These are phyloP conservation scores for Cercophora sp. DNA, from an alignment of 495 filamentous ascomycete genomes.

Conservation along the genomic window DNA sequence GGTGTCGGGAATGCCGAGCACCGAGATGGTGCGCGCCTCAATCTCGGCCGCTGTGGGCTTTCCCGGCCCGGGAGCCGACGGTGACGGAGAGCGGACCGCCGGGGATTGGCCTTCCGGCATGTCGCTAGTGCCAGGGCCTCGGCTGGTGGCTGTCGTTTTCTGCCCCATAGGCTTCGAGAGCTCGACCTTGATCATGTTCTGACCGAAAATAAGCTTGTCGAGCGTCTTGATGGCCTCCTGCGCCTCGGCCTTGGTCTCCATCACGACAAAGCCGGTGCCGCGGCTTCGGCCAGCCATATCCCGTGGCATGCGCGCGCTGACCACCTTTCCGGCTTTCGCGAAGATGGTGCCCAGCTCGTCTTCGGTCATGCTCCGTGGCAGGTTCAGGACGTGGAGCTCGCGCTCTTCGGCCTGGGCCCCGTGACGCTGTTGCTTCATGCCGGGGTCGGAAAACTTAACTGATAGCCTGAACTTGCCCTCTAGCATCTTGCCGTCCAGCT, in stretches of 20 bases:
- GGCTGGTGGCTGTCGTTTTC: slow-evolving; percentile 39
- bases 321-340: slow-evolving; percentile 67
- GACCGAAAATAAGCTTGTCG: slow-evolving; percentile 65
- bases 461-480: slow-evolving; percentile 61
- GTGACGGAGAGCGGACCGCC: slow-evolving; percentile 18
- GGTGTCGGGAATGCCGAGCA: slow-evolving; percentile 68
- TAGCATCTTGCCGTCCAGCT: slow-evolving; percentile 63
- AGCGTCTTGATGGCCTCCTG: slow-evolving; percentile 60
- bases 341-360: slow-evolving; percentile 68
- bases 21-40: slow-evolving; percentile 52
- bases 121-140: slow-evolving; percentile 13
- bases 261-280: slow-evolving; percentile 75
- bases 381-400: slow-evolving; percentile 76
- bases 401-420: slow-evolving; percentile 82
- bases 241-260: slow-evolving; percentile 69
- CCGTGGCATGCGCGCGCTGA: slow-evolving; percentile 58
- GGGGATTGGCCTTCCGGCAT: slow-evolving; percentile 20
- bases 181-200: slow-evolving; percentile 66
- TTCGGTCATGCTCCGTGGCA: slow-evolving; percentile 63
- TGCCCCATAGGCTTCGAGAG: slow-evolving; percentile 46
- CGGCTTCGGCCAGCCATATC: slow-evolving; percentile 62
- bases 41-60: slow-evolving; percentile 29
- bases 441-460: slow-evolving; percentile 80
- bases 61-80: slow-evolving; percentile 26
- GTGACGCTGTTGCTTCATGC: slow-evolving; percentile 67